Conservation (phyloP, 177 flowering plant genomes). For the Tripterygium wilfordii region DNA sequence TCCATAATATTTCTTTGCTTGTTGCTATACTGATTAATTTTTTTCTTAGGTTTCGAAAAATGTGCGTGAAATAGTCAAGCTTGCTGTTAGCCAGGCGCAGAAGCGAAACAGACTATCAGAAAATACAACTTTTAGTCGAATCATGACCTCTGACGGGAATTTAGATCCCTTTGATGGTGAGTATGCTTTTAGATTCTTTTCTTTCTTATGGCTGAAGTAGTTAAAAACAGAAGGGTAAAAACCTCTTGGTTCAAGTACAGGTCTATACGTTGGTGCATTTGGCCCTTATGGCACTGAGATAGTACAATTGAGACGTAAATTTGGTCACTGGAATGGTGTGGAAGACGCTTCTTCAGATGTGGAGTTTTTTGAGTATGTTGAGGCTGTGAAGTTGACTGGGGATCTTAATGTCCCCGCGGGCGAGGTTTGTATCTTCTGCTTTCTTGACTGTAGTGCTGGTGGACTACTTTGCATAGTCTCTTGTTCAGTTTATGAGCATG, state of each 20-base stretch:
- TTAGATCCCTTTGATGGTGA: constrained; percentile 90
- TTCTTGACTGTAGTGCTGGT: not conserved
- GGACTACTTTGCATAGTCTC: not conserved
- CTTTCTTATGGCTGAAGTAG: not conserved
- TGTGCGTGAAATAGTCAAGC: constrained; percentile 79
- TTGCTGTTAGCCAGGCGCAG: constrained; percentile 83
- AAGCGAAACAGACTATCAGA: constrained; percentile 56
- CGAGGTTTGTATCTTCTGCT: constrained; percentile 43
- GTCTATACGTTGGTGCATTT: constrained; percentile 92
- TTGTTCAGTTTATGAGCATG: not conserved
- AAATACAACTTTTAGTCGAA: constrained; percentile 63
- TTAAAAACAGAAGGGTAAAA: not conserved
- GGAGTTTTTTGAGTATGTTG: constrained; percentile 94
- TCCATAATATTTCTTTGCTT: not conserved
- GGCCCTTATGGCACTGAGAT: constrained; percentile 94
- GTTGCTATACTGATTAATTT: not conserved
- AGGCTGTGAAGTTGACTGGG: constrained; percentile 94
- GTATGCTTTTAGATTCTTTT: constrained; percentile 3
- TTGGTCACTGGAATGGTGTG: constrained; percentile 66
- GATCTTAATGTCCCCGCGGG: constrained; percentile 97
- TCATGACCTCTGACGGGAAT: constrained; percentile 44
- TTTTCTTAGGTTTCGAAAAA: constrained; percentile 57
- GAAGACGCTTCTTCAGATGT: constrained; percentile 45
- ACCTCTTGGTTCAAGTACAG: constrained; percentile 29
- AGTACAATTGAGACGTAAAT: constrained; percentile 84